These are phyloP conservation scores for Melampsora americana DNA, from an alignment of 1,284 basidiomycete species.

Conservation along the genomic window DNA sequence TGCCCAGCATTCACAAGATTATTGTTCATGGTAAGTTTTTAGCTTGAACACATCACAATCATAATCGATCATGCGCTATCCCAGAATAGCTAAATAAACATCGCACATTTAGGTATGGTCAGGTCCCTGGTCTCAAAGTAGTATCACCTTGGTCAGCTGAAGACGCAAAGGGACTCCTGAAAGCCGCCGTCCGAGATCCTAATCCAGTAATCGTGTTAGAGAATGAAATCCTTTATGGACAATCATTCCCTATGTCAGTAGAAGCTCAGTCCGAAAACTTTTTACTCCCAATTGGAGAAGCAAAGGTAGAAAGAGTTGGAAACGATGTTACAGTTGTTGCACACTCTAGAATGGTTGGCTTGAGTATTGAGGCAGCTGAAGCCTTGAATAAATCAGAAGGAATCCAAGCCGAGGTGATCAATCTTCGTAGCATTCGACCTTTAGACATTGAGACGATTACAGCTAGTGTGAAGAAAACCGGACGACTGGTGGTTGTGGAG, in stretches of 20 bases:
- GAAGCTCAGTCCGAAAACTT: constrained; percentile 96
- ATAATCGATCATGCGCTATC: background rate
- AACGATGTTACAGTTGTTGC: constrained; percentile 92
- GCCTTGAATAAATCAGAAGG: constrained; percentile 84
- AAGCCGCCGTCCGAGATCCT: constrained; percentile 96
- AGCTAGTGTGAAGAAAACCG: constrained; percentile 92
- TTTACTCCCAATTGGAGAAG: constrained; percentile 88
- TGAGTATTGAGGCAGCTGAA: constrained; percentile 88
- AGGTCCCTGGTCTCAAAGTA: constrained; percentile 94
- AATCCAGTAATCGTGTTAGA: constrained; percentile 98
- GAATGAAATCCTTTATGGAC: constrained; percentile 98
- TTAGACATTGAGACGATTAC: constrained; percentile 96
- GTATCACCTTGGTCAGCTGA: constrained; percentile 95
- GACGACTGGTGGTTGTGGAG: constrained; percentile 84
- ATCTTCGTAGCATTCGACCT: constrained; percentile 89
- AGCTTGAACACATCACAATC: background rate
- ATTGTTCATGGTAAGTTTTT: constrained; percentile 52
- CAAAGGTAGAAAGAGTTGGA: constrained; percentile 90
- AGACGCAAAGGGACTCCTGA: constrained; percentile 96
- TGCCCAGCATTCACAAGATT: constrained; percentile 64
- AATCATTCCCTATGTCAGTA: constrained; percentile 88
- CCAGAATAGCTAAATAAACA: background rate
- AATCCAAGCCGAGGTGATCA: constrained; percentile 96
- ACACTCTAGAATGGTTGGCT: constrained; percentile 93
- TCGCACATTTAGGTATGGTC: constrained; percentile 80